Conservation (phyloP, 257 asterid genomes). For the Anisodus acutangulus region DNA sequence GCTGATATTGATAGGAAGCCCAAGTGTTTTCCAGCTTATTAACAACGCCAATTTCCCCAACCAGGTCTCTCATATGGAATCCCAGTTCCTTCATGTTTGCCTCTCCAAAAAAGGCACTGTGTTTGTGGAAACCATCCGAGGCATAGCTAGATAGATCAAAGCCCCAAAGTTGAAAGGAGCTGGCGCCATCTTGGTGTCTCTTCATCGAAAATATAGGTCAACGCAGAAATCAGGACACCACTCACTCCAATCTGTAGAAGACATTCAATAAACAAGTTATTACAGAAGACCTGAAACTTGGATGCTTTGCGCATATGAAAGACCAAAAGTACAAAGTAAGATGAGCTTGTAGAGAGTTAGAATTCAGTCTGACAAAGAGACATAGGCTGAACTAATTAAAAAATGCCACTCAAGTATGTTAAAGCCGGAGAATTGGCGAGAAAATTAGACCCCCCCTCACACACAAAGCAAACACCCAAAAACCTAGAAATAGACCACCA, state of each 20-base stretch:
- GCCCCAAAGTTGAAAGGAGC: conserved; percentile 71
- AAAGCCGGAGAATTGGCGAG: not conserved
- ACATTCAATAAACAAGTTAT: conserved; percentile 2
- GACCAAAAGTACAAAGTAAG: not conserved
- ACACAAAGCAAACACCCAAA: not conserved
- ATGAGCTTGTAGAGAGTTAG: not conserved
- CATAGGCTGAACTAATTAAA: conserved; percentile 5
- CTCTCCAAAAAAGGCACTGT: conserved; percentile 6
- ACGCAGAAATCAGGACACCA: conserved; percentile 87
- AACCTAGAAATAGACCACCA: not conserved
- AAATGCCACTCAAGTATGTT: conserved; percentile 10
- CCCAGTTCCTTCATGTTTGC: not conserved
- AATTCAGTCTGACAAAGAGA: not conserved
- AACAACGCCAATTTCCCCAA: not conserved
- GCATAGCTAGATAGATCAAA: conserved; percentile 34
- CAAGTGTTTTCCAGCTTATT: not conserved
- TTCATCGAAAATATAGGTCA: conserved; percentile 93
- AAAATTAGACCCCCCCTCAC: not conserved
- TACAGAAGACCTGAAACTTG: not conserved
- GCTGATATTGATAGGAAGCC: not conserved
- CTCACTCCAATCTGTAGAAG: conserved; percentile 88
- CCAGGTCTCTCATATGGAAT: not conserved
- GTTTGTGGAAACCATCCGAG: not conserved
- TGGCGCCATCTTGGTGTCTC: conserved; percentile 97
- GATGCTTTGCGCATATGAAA: not conserved